A percentile compares a stretch with the other conserved stretches of the same genome.
phyloP scores from a whole-genome alignment of 2,329 filamentous ascomycete genomes.

The Sclerotinia sclerotiorum region DNA sequence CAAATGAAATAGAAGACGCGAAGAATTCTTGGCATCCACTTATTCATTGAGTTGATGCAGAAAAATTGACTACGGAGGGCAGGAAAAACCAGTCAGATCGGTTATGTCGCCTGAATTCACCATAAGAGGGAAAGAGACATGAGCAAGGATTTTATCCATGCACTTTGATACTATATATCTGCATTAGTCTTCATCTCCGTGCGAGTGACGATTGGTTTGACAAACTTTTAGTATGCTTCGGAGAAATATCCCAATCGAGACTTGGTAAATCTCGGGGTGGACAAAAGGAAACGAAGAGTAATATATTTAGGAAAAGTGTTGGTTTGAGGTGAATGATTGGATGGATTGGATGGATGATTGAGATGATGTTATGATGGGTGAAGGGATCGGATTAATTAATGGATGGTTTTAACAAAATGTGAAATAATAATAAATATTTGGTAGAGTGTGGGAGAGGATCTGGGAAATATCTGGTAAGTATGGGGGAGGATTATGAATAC shows the following conservation, averaged over 20 bases:
- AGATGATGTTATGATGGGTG: not conserved
- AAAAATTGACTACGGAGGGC: too few relatives aligned
- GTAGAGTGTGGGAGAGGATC: too few relatives aligned
- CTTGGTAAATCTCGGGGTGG: not conserved
- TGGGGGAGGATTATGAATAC: too few relatives aligned
- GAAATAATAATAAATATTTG: not conserved
- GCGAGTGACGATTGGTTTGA: not conserved
- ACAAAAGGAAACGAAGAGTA: slow-evolving; percentile 4
- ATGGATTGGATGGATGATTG: too few relatives aligned
- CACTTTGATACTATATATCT: not conserved
- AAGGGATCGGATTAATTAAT: not conserved
- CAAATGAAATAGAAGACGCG: slow-evolving; percentile 13
- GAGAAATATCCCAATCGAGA: not conserved
- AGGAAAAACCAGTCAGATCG: not conserved
- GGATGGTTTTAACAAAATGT: not conserved
- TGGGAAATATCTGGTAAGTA: not conserved
- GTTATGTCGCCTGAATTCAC: slow-evolving; percentile 11
- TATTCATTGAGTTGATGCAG: not conserved
- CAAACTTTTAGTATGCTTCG: not conserved
- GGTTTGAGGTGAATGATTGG: not conserved
- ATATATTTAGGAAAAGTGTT: not conserved
- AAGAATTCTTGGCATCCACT: slow-evolving; percentile 9
- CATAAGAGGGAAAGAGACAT: not conserved
- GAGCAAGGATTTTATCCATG: not conserved
- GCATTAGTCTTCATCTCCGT: not conserved